Percentiles rank a stretch among this genome's conserved stretches.
phyloP scores from a whole-genome alignment of 208 protist species.

The Acanthamoeba pearcei region DNA sequence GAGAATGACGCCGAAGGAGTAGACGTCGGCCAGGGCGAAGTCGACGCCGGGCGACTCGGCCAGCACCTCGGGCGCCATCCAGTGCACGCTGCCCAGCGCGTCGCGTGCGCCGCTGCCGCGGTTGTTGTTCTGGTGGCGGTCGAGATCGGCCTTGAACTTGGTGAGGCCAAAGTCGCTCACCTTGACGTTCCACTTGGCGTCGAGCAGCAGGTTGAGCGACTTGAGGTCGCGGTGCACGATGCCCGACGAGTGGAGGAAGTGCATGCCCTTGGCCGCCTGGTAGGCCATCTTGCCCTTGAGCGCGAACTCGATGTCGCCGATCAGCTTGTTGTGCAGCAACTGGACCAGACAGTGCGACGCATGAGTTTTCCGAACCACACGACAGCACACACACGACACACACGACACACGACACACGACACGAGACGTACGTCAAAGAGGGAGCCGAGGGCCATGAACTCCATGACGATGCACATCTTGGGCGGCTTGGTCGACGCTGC shows the following conservation, averaged over 20 bases:
- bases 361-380: too few relatives aligned
- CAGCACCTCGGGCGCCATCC: conserved; percentile 62
- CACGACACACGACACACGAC: too few relatives aligned
- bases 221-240: conserved; percentile 49
- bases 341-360: background rate
- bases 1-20: conserved; percentile 67
- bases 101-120: background rate
- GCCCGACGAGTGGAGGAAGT: conserved; percentile 40
- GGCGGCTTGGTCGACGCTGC: conserved; percentile 1
- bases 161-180: conserved; percentile 5
- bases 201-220: conserved; percentile 7
- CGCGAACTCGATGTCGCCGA: background rate
- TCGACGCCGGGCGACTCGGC: background rate
- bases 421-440: conserved; percentile 50
- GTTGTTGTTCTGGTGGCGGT: background rate
- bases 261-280: conserved; percentile 10
- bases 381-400: too few relatives aligned
- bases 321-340: conserved; percentile 59
- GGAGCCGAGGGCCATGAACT: conserved; percentile 47
- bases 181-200: conserved; percentile 31
- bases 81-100: conserved; percentile 41
- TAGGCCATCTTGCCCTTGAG: conserved; percentile 15
- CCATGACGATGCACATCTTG: conserved; percentile 67
- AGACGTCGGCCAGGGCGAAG: conserved; percentile 43
- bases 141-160: background rate